These are phyloP conservation scores for Penicillium steckii DNA, from an alignment of 495 filamentous ascomycete genomes.

Conservation along the genomic window DNA sequence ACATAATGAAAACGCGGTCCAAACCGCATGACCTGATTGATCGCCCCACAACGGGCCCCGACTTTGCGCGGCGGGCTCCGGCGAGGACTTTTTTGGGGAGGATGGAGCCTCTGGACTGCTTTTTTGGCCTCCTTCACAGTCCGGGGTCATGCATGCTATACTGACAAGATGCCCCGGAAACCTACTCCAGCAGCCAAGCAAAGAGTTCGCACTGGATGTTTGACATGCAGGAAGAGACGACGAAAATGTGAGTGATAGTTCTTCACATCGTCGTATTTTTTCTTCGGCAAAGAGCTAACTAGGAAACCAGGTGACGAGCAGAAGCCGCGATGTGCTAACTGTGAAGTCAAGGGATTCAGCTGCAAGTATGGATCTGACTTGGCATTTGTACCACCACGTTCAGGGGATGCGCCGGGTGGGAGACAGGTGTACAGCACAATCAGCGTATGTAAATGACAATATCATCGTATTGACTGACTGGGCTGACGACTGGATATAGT, in stretches of 20 bases:
- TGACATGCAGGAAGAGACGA: slow-evolving; percentile 26
- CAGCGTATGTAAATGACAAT: slow-evolving; percentile 14
- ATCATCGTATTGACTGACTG: neutral
- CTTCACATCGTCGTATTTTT: neutral
- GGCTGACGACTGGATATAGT: slow-evolving; percentile 8
- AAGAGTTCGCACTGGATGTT: slow-evolving; percentile 26
- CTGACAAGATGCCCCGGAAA: slow-evolving; percentile 24
- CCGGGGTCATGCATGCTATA: slow-evolving; percentile 16
- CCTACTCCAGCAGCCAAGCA: slow-evolving; percentile 27
- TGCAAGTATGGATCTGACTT: slow-evolving; percentile 28
- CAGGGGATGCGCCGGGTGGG: slow-evolving; percentile 6
- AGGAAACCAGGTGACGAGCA: slow-evolving; percentile 25
- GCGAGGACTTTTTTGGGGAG: slow-evolving; percentile 13
- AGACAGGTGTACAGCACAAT: slow-evolving; percentile 18
- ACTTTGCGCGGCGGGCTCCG: slow-evolving; percentile 12
- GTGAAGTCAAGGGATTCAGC: slow-evolving; percentile 26
- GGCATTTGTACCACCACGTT: slow-evolving; percentile 18
- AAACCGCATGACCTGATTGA: slow-evolving; percentile 10
- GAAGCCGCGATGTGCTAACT: slow-evolving; percentile 29
- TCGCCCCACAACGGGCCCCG: slow-evolving; percentile 8
- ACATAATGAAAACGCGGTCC: slow-evolving; percentile 8
- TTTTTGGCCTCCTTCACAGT: slow-evolving; percentile 11
- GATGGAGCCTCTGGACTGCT: slow-evolving; percentile 17
- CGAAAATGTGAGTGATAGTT: slow-evolving; percentile 23
- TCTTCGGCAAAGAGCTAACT: neutral